A percentile compares a stretch with the other conserved stretches of the same genome.
These are phyloP conservation scores for Coprinopsis strossmayeri DNA, from an alignment of 768 basidiomycete species.

Conservation along the genomic window DNA sequence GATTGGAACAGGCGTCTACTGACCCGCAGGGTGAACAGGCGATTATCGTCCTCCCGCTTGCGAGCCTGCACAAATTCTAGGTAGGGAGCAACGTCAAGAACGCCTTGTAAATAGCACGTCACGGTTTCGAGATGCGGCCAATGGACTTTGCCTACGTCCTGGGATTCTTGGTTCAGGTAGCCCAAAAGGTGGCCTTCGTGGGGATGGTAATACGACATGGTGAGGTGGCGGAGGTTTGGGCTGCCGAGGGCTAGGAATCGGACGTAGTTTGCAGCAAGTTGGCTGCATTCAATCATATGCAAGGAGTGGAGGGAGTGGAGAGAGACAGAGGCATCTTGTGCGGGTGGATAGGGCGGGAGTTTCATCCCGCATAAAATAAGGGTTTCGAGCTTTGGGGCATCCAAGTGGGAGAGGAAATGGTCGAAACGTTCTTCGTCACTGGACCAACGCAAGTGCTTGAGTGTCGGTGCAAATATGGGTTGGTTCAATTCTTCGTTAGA, in stretches of 20 bases:
- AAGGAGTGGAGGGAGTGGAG: conserved; percentile 7
- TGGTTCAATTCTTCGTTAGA: not conserved
- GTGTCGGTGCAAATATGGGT: not conserved
- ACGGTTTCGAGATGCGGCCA: conserved; percentile 2
- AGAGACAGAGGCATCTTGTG: not conserved
- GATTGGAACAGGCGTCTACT: not conserved
- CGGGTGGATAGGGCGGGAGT: not conserved
- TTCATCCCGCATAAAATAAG: conserved; percentile 7
- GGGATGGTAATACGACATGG: conserved; percentile 10
- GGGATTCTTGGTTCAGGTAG: conserved; percentile 4
- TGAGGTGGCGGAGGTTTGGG: conserved; percentile 4
- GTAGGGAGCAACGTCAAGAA: conserved; percentile 5
- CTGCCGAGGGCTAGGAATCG: conserved; percentile 7
- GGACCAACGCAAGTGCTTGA: conserved; percentile 3
- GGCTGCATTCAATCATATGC: conserved; percentile 7
- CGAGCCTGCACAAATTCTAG: conserved; percentile 5
- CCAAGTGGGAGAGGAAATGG: conserved; percentile 7
- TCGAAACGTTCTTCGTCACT: not conserved
- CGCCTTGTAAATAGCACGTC: conserved; percentile 3
- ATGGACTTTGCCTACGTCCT: conserved; percentile 2
- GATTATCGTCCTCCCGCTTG: not conserved
- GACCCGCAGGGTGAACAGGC: conserved; percentile 2
- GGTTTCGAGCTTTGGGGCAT: conserved; percentile 6
- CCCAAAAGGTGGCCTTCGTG: conserved; percentile 3
- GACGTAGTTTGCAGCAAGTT: not conserved